A percentile compares a stretch with the other conserved stretches of the same genome.
phyloP scores from a whole-genome alignment of 2,329 filamentous ascomycete genomes.

The Alternaria sp. region DNA sequence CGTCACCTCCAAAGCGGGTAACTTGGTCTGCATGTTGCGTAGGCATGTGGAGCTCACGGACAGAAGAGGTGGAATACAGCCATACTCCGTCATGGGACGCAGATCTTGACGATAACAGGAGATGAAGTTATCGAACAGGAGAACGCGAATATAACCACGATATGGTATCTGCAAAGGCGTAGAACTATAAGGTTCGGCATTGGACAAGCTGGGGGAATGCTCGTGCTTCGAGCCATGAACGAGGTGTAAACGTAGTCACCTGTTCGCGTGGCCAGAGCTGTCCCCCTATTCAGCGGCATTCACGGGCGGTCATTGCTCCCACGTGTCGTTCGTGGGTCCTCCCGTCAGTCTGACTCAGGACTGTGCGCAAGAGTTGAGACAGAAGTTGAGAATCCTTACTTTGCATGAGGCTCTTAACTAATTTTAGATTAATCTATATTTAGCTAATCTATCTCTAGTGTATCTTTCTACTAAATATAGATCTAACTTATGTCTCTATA shows the following conservation, averaged over 20 bases:
- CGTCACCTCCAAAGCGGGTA: not conserved
- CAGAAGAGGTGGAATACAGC: not conserved
- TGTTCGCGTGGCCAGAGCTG: not conserved
- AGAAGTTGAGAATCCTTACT: not conserved
- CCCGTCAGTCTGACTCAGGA: conserved; percentile 13
- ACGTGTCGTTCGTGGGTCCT: conserved; percentile 22
- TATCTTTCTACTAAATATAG: too few species aligned
- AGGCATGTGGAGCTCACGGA: conserved; percentile 5
- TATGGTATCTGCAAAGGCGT: not conserved
- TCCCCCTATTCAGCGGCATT: conserved; percentile 17
- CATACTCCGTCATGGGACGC: not conserved
- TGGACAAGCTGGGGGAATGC: not conserved
- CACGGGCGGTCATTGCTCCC: conserved; percentile 23
- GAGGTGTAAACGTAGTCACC: not conserved
- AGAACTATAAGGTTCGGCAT: not conserved
- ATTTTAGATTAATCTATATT: too few species aligned
- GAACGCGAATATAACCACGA: not conserved
- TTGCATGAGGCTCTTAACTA: too few species aligned
- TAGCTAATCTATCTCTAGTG: too few species aligned
- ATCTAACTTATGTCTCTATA: too few species aligned
- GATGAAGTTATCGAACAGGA: not conserved
- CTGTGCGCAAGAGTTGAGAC: not conserved
- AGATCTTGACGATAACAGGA: not conserved
- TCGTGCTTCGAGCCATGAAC: not conserved
- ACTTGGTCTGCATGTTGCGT: conserved; percentile 1